These are phyloP conservation scores for Acanthamoeba lenticulata DNA, from an alignment of 208 protist genomes.

Conservation along the genomic window DNA sequence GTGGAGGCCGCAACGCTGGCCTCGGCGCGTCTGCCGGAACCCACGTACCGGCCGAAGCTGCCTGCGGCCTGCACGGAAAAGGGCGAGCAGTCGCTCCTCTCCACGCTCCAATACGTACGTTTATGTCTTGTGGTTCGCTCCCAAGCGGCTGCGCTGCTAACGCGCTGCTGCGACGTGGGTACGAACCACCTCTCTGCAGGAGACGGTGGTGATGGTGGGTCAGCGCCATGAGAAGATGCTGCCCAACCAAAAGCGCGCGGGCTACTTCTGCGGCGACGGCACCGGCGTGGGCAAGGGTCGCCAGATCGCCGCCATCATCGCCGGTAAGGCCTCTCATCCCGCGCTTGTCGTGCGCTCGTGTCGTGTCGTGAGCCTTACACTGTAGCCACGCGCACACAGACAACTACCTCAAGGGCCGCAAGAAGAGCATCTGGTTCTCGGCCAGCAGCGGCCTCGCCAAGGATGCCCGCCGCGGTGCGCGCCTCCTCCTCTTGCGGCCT, in stretches of 20 bases:
- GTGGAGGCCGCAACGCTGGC: conserved; percentile 13
- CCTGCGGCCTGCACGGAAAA: background rate
- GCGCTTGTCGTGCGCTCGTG: too few relatives aligned
- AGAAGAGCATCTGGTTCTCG: conserved; percentile 71
- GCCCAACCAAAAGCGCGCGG: conserved; percentile 51
- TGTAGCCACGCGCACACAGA: too few relatives aligned
- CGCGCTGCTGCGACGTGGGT: too few relatives aligned
- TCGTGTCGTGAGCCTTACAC: too few relatives aligned
- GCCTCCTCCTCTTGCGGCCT: background rate
- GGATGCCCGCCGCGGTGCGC: conserved; percentile 21
- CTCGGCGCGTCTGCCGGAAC: background rate
- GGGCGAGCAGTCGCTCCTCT: background rate
- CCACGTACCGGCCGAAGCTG: background rate
- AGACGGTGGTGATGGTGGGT: conserved; percentile 28
- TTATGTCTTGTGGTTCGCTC: too few relatives aligned
- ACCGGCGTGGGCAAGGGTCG: conserved; percentile 78
- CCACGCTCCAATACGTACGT: conserved; percentile 6
- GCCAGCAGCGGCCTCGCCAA: conserved; percentile 24
- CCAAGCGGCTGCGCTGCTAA: background rate
- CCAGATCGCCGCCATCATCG: conserved; percentile 72
- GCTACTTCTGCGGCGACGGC: conserved; percentile 80
- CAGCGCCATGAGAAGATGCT: conserved; percentile 62
- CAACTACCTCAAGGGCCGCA: conserved; percentile 58
- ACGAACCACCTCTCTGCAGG: background rate
- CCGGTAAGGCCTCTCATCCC: too few relatives aligned